Evolutionary conservation across 2,329 filamentous ascomycete genomes (phyloP).

Genomic region (Alternaria solani): DNA sequence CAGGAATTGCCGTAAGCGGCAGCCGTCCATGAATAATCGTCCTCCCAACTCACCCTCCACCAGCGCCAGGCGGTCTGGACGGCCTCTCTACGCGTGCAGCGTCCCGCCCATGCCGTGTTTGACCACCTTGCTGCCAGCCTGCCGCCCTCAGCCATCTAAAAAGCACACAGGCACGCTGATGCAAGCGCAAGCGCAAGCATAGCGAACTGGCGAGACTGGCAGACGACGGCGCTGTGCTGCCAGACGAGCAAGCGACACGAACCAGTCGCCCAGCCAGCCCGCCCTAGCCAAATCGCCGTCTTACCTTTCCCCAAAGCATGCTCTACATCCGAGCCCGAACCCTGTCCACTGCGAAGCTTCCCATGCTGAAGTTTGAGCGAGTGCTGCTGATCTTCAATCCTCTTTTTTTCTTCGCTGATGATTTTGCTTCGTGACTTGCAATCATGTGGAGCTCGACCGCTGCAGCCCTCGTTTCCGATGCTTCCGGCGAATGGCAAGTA

Average conservation of each 20-base stretch:
- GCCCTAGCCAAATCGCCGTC: slow-evolving; percentile 34
- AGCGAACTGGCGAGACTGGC: slow-evolving; percentile 21
- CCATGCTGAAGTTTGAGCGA: slow-evolving; percentile 45
- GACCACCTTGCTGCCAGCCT: slow-evolving; percentile 18
- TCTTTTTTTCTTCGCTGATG: slow-evolving; percentile 37
- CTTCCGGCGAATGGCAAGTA: slow-evolving; percentile 37
- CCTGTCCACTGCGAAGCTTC: slow-evolving; percentile 46
- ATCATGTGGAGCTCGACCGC: slow-evolving; percentile 36
- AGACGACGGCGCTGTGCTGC: slow-evolving; percentile 31
- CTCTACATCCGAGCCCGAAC: slow-evolving; percentile 47
- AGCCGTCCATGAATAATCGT: slow-evolving; percentile 17
- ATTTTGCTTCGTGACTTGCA: slow-evolving; percentile 42
- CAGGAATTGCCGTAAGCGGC: slow-evolving; percentile 35
- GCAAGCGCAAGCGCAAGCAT: slow-evolving; percentile 24
- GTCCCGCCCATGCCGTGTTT: slow-evolving; percentile 45
- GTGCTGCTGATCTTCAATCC: slow-evolving; percentile 46
- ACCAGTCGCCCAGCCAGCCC: slow-evolving; percentile 26
- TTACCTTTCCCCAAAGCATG: slow-evolving; percentile 47
- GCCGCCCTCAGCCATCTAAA: slow-evolving; percentile 22
- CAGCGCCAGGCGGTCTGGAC: slow-evolving; percentile 36
- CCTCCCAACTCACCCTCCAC: slow-evolving; percentile 32
- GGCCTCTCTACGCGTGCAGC: slow-evolving; percentile 33
- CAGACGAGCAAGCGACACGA: slow-evolving; percentile 44
- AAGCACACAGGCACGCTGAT: slow-evolving; percentile 23
- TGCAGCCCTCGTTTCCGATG: slow-evolving; percentile 30